A percentile compares a stretch with the other conserved stretches of the same genome.
phyloP scores from a whole-genome alignment of 441 rosid species.

The Aquilaria agallochum region DNA sequence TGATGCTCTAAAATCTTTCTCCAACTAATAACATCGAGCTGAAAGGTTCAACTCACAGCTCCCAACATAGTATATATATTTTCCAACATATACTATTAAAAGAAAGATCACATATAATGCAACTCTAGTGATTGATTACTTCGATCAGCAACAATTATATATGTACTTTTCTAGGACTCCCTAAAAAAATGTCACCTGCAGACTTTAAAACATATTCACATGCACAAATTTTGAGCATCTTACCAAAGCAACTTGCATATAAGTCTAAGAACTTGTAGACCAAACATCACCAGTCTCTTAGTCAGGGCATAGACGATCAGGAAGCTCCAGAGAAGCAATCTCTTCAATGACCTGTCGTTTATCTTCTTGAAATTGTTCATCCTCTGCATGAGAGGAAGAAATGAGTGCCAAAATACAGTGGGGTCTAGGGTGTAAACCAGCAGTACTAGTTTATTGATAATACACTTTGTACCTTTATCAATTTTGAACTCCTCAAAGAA shows the following conservation, averaged over 20 bases:
- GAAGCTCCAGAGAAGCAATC: slow-evolving; percentile 38
- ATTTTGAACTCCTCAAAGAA: slow-evolving; percentile 38
- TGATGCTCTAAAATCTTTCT: too few relatives aligned
- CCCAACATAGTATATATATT: too few relatives aligned
- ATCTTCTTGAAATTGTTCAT: slow-evolving; percentile 55
- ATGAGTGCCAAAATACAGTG: not conserved
- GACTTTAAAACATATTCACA: not conserved
- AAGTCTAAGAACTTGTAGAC: slow-evolving; percentile 7
- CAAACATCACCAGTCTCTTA: slow-evolving; percentile 17
- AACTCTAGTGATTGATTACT: too few relatives aligned
- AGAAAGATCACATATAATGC: too few relatives aligned
- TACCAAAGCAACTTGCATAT: not conserved
- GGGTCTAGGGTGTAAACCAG: too few relatives aligned
- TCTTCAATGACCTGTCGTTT: slow-evolving; percentile 46
- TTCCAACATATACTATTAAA: too few relatives aligned
- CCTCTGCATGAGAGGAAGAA: slow-evolving; percentile 27
- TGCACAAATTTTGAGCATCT: too few relatives aligned
- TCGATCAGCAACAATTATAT: too few relatives aligned
- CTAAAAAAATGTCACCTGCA: not conserved
- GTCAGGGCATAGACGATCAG: slow-evolving; percentile 23
- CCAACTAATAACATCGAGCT: too few relatives aligned
- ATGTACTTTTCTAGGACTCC: not conserved
- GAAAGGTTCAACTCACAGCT: too few relatives aligned
- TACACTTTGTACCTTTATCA: slow-evolving; percentile 38
- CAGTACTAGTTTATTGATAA: too few relatives aligned